phyloP scores from a whole-genome alignment of 2,329 filamentous ascomycete species.

The Venturia effusa region DNA sequence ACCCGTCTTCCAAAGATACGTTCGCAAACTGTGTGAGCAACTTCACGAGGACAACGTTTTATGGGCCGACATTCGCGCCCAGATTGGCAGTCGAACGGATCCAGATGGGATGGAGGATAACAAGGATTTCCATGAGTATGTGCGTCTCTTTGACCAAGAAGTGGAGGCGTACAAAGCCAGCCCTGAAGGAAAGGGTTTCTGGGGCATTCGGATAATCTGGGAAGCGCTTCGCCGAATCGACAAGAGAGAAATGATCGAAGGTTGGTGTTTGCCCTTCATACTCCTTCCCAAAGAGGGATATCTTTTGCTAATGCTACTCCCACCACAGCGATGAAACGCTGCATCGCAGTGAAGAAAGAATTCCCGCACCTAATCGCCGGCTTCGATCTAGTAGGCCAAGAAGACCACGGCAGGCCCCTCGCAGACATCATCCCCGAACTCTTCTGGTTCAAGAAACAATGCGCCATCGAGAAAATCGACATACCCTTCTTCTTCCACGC shows the following conservation, averaged over 20 bases:
- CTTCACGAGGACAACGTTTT: constrained; percentile 72
- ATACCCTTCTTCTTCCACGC: constrained; percentile 96
- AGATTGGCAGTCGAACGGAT: constrained; percentile 62
- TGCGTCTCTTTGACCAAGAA: constrained; percentile 66
- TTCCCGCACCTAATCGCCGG: constrained; percentile 74
- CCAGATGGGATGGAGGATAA: constrained; percentile 56
- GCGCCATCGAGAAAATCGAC: constrained; percentile 62
- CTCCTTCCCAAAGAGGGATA: neutral
- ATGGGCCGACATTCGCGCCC: constrained; percentile 73
- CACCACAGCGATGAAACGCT: constrained; percentile 61
- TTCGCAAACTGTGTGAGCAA: constrained; percentile 58
- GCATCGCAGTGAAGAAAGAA: constrained; percentile 68
- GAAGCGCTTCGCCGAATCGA: constrained; percentile 57
- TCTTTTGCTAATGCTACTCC: no score
- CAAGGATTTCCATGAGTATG: constrained; percentile 56
- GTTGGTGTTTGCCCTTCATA: constrained; percentile 22
- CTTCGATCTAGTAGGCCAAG: constrained; percentile 79
- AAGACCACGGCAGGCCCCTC: constrained; percentile 67
- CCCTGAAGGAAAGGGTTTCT: constrained; percentile 63
- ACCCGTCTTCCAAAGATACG: constrained; percentile 70
- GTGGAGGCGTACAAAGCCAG: constrained; percentile 63
- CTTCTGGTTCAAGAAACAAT: constrained; percentile 89
- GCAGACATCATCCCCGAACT: constrained; percentile 70
- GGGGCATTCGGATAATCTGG: constrained; percentile 80
- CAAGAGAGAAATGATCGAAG: constrained; percentile 57